Percentiles rank a stretch among this genome's conserved stretches.
These are phyloP conservation scores for Capsicum baccatum DNA, from an alignment of 257 asterid genomes.

Conservation along the genomic window DNA sequence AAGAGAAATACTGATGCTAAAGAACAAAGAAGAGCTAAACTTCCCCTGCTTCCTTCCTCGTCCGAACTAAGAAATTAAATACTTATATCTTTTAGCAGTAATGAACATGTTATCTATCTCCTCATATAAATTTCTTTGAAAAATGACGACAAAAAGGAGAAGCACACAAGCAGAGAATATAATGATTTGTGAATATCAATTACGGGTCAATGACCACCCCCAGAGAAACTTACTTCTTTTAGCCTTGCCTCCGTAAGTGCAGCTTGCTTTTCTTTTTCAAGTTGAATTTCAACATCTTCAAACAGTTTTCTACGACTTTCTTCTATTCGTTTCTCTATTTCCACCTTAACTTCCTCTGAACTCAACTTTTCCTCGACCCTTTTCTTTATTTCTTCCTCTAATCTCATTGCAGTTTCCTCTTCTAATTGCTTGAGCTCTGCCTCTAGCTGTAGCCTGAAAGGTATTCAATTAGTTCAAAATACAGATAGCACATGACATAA, in stretches of 20 bases:
- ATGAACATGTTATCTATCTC: neutral
- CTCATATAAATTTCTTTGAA: neutral
- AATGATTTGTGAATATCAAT: neutral
- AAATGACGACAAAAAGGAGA: neutral
- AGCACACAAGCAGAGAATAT: neutral
- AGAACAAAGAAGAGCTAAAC: constrained; percentile 12
- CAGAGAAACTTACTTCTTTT: constrained; percentile 71
- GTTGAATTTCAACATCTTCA: constrained; percentile 76
- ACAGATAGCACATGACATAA: constrained; percentile 31
- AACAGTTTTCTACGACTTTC: constrained; percentile 70
- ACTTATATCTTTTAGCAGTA: neutral
- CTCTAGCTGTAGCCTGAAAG: constrained; percentile 69
- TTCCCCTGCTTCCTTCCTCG: neutral
- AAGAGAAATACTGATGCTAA: neutral
- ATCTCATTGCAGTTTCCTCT: constrained; percentile 87
- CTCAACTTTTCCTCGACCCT: constrained; percentile 76
- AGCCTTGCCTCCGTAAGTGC: constrained; percentile 82
- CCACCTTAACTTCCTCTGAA: constrained; percentile 73
- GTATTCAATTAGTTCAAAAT: constrained; percentile 23
- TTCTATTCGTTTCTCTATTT: constrained; percentile 67
- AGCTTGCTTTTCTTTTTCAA: constrained; percentile 79
- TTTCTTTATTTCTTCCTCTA: constrained; percentile 86
- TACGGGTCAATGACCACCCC: neutral
- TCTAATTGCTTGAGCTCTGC: constrained; percentile 85
- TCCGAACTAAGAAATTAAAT: neutral